Conservation (phyloP, 305 asterid species). For the Solanum hybrid region DNA sequence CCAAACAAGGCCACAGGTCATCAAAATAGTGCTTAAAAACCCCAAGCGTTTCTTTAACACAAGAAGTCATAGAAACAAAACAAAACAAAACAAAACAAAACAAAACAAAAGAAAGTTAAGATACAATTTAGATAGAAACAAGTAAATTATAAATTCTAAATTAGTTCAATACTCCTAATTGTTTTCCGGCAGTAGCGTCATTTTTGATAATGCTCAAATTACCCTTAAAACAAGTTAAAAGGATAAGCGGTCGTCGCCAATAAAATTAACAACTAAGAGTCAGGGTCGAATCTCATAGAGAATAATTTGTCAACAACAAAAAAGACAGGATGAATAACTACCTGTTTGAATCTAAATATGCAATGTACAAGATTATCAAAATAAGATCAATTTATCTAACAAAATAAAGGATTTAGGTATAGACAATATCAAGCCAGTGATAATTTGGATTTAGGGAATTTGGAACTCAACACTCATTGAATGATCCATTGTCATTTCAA, state of each 20-base stretch:
- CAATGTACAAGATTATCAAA: not conserved
- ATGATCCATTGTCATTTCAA: not conserved
- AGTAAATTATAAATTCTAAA: not conserved
- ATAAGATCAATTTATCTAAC: not conserved
- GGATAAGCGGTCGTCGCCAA: not conserved
- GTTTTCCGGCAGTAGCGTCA: not conserved
- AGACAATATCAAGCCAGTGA: not conserved
- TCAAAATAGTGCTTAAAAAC: not conserved
- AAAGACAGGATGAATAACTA: not conserved
- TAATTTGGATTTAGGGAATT: not conserved
- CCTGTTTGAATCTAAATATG: not conserved
- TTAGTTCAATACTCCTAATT: not conserved
- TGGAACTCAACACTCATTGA: not conserved
- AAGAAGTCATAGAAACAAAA: not conserved
- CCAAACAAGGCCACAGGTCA: not conserved
- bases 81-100: too few relatives aligned
- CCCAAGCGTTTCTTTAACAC: not conserved
- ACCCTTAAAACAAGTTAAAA: not conserved
- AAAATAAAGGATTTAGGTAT: not conserved
- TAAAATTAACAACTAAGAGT: not conserved
- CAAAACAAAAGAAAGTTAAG: not conserved
- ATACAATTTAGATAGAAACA: not conserved
- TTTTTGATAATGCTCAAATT: not conserved
- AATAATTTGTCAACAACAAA: not conserved
- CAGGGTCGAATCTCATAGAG: not conserved